Percentiles rank a stretch among this genome's conserved stretches.
phyloP scores from a whole-genome alignment of 148 eudicot genomes.

The Rhododendron henanense region DNA sequence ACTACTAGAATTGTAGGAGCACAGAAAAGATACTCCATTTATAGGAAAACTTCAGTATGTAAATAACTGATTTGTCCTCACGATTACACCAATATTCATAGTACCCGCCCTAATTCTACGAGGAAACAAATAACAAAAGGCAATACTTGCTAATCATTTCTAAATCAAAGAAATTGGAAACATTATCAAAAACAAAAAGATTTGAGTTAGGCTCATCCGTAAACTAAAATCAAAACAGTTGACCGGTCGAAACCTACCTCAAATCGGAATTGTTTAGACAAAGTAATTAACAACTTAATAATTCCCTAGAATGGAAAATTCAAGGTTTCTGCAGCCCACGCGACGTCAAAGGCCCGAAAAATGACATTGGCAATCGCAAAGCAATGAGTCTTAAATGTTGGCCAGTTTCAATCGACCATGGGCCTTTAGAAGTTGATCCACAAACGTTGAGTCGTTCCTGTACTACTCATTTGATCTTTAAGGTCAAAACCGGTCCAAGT shows the following conservation, averaged over 20 bases:
- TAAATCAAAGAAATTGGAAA: neutral
- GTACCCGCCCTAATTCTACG: neutral
- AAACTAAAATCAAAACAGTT: neutral
- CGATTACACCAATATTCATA: neutral
- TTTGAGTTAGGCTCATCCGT: neutral
- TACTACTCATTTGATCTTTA: neutral
- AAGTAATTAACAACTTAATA: neutral
- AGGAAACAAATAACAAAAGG: neutral
- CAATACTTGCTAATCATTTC: neutral
- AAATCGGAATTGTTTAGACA: neutral
- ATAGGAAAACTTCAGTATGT: neutral
- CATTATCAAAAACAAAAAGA: neutral
- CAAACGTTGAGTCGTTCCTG: neutral
- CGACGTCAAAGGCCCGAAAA: neutral
- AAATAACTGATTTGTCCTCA: neutral
- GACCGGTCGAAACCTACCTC: neutral
- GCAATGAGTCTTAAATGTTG: neutral
- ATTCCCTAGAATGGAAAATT: neutral
- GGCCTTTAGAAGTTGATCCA: neutral
- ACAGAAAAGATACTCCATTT: neutral
- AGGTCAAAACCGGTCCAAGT: neutral
- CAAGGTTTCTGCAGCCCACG: neutral
- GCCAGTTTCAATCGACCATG: neutral
- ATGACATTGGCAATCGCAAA: neutral
- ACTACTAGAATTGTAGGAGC: neutral